Evolutionary conservation across 306 rosid genomes (phyloP), one percentile per base, ranked within the genome.

Genomic region (Pterocarpus macrocarpus): DNA sequence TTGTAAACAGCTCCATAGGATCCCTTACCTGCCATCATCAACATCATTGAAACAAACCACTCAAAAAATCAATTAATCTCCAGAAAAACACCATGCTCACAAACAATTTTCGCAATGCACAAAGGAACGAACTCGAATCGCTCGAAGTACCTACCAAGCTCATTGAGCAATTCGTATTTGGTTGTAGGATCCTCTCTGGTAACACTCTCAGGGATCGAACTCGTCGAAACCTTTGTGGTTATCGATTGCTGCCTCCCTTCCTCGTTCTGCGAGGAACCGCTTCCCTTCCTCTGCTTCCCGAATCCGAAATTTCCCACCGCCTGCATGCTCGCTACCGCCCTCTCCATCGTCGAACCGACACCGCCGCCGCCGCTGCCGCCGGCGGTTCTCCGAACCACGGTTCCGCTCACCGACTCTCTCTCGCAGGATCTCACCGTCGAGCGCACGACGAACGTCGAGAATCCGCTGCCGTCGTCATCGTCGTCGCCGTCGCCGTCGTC

Each of bases 1-100:
- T 95, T 95, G 84, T 95, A 95, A 47, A 95, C 99, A 71, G 96
- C 90, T 71, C 99, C 99, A 79, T 95, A 95, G 5, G 99, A 93
- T 32, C 99, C 99, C 88, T 95, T 95, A 76, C 99, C 99, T 95
- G 91, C 67, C 45, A 57, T 65, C n/a, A 43, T 56, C 8, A 78
- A 8, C 52, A 81, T 16, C 41, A 80, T 59, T 73, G 14, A 15
- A 49, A 53, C 39, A 75, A 73, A 50, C 0, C 57, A 3, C 16
- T 56, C 63, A 9, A 4, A 16, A 7, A 10, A 13, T 50, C 57
- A 43, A 47, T 8, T 11, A 1, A 0, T 1, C 45, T 13, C 36
- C 64, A 15, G n/a, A 34, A 57, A 34, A 58, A 57, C 59, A 30
- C 35, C 69, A 74, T 30, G 13, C 7, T 34, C 5, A 50, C 43